Conservation (phyloP, 805 yeast genomes). For the Nadsonia fulvescens region DNA sequence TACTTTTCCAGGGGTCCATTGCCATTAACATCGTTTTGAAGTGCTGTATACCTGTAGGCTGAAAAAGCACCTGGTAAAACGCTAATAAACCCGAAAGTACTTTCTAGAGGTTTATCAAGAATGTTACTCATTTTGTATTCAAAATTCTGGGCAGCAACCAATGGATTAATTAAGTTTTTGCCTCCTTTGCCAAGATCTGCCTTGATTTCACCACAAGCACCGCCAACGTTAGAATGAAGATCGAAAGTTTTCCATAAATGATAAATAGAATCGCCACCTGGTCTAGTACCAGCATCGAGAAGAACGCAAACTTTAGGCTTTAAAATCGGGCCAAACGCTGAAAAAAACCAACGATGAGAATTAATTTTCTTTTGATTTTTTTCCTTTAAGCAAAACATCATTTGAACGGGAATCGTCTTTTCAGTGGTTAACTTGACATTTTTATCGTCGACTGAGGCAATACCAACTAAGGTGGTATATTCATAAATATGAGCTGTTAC, state of each 20-base stretch:
- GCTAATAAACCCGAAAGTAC: constrained; percentile 83
- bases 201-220: constrained; percentile 94
- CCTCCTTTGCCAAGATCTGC: constrained; percentile 58
- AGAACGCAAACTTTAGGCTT: constrained; percentile 71
- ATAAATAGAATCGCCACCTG: constrained; percentile 67
- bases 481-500: constrained; percentile 85
- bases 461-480: constrained; percentile 82
- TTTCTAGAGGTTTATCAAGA: constrained; percentile 88
- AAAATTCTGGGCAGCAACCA: constrained; percentile 91
- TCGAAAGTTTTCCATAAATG: constrained; percentile 80
- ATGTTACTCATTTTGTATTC: constrained; percentile 93
- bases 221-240: constrained; percentile 65
- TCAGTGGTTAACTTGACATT: constrained; percentile 52
- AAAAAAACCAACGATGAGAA: constrained; percentile 93
- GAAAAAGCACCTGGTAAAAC: constrained; percentile 95
- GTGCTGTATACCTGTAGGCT: constrained; percentile 76
- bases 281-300: constrained; percentile 89
- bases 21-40: constrained; percentile 49
- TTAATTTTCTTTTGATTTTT: constrained; percentile 78
- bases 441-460: constrained; percentile 36
- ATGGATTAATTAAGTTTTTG: constrained; percentile 50
- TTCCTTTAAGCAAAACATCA: constrained; percentile 80
- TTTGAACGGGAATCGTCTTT: constrained; percentile 61
- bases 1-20: constrained; percentile 76
- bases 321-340: constrained; percentile 71